phyloP scores from a whole-genome alignment of 176 grass and related monocot genomes.

The Dactylis glomerata region DNA sequence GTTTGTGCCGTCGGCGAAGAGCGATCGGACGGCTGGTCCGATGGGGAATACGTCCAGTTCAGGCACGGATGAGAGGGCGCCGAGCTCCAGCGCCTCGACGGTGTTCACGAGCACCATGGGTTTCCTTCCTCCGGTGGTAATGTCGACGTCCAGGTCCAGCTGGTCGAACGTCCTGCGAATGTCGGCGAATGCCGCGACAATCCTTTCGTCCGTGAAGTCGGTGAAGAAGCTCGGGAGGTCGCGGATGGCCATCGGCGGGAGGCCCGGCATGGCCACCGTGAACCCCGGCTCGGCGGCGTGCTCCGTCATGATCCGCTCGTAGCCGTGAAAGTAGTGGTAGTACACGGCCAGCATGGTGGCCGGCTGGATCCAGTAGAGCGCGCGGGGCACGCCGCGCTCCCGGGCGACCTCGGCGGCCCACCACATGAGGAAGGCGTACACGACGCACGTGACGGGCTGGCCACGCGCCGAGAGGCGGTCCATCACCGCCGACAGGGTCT shows the following conservation, averaged over 20 bases:
- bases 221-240: slow-evolving; percentile 47
- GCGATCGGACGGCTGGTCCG: slow-evolving; percentile 25
- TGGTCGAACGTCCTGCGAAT: slow-evolving; percentile 7
- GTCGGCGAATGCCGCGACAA: background rate
- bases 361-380: slow-evolving; percentile 46
- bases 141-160: background rate
- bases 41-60: slow-evolving; percentile 29
- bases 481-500: background rate
- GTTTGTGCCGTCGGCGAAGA: background rate
- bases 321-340: slow-evolving; percentile 62
- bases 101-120: slow-evolving; percentile 48
- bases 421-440: slow-evolving; percentile 35
- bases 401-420: slow-evolving; percentile 44
- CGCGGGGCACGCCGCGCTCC: slow-evolving; percentile 20
- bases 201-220: background rate
- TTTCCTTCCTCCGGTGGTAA: background rate
- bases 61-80: slow-evolving; percentile 25
- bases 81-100: slow-evolving; percentile 42
- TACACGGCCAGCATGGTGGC: slow-evolving; percentile 46
- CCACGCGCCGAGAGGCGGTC: slow-evolving; percentile 30
- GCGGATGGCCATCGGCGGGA: slow-evolving; percentile 33
- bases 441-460: slow-evolving; percentile 43
- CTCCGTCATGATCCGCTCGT: slow-evolving; percentile 22
- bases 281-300: slow-evolving; percentile 36
- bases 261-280: slow-evolving; percentile 34